phyloP scores from a whole-genome alignment of 169 alveolate species.

The Pseudocohnilembus persalinus region DNA sequence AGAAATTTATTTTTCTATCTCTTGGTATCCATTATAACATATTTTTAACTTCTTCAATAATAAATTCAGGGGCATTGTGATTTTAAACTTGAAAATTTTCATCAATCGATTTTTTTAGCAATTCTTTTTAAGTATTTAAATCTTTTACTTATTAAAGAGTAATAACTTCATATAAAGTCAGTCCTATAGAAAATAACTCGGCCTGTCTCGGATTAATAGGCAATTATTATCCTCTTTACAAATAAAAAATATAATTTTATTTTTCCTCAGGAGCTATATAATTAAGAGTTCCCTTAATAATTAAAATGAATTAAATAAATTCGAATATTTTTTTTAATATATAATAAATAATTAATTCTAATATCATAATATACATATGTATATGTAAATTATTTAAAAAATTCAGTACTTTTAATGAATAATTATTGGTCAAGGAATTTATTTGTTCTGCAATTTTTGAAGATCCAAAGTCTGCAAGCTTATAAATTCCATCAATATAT shows the following conservation, averaged over 20 bases:
- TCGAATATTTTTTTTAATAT: no score
- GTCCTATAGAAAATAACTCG: neutral
- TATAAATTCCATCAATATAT: neutral
- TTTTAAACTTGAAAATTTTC: no score
- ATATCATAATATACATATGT: neutral
- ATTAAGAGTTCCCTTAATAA: neutral
- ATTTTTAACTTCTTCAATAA: neutral
- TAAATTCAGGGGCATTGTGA: neutral
- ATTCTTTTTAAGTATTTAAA: no score
- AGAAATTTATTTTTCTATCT: neutral
- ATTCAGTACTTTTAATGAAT: no score
- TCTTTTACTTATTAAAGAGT: neutral
- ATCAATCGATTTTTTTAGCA: neutral
- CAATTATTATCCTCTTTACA: neutral
- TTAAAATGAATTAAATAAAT: no score
- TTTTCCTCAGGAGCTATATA: neutral
- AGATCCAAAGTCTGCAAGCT: neutral
- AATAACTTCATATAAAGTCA: neutral
- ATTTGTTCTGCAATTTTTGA: no score
- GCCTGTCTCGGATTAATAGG: neutral
- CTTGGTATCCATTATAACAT: neutral
- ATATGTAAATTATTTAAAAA: no score
- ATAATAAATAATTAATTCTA: no score
- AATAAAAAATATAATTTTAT: no score
- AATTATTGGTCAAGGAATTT: neutral